phyloP scores from a whole-genome alignment of 2,329 filamentous ascomycete genomes.

The Cryphonectria parasitica region DNA sequence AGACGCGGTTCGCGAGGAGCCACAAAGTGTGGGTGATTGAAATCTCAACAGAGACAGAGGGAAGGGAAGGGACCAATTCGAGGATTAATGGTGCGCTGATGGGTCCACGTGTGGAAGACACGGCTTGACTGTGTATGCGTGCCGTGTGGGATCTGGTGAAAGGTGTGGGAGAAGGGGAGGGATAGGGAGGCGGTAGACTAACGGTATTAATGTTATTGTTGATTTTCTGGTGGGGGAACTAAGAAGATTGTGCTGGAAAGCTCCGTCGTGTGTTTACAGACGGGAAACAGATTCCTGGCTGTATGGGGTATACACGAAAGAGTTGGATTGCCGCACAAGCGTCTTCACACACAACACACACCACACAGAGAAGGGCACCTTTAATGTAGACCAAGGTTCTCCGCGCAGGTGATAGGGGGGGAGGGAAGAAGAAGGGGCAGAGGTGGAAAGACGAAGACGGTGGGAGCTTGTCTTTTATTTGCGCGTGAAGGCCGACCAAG shows the following conservation, averaged over 20 bases:
- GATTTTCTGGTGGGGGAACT: constrained; percentile 4
- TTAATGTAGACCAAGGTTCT: constrained; percentile 30
- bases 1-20: constrained; percentile 22
- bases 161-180: not conserved
- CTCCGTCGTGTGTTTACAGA: constrained; percentile 25
- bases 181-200: not conserved
- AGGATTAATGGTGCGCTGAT: not conserved
- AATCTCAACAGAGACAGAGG: not conserved
- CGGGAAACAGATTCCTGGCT: constrained; percentile 22
- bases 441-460: constrained; percentile 36
- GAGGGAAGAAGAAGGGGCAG: constrained; percentile 34
- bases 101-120: not conserved
- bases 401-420: constrained; percentile 34
- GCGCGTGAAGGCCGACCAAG: constrained; percentile 11
- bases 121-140: not conserved
- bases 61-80: not conserved
- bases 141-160: not conserved
- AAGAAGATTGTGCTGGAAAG: constrained; percentile 29
- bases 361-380: constrained; percentile 23
- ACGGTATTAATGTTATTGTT: constrained; percentile 27
- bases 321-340: constrained; percentile 29
- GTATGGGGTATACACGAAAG: constrained; percentile 19
- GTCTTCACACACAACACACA: constrained; percentile 18
- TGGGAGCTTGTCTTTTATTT: constrained; percentile 29
- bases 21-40: not conserved